Percentiles rank a stretch among this genome's conserved stretches.
Conservation (phyloP, 176 grass and related monocot genomes). For the Oryza brachyantha region DNA sequence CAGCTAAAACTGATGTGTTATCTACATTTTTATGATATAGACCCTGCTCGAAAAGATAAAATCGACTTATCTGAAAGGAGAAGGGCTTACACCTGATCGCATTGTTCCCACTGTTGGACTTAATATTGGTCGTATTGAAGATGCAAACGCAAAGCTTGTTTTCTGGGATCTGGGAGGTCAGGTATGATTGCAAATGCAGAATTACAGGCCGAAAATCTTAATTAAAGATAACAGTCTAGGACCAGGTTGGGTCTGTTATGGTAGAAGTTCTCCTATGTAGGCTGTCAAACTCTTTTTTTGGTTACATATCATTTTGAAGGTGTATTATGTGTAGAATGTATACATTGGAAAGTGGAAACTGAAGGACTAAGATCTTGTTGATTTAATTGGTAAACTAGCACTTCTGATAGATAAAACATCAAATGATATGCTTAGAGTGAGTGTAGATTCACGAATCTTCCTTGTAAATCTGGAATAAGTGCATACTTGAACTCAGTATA, state of each 20-base stretch:
- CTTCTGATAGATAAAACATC: background rate
- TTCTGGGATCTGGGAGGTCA: conserved; percentile 98
- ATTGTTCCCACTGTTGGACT: conserved; percentile 91
- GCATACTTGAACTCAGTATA: background rate
- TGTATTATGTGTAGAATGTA: background rate
- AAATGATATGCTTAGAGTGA: background rate
- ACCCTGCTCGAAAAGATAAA: conserved; percentile 94
- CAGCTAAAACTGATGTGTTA: conserved; percentile 8
- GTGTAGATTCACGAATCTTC: background rate
- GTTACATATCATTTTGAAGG: background rate
- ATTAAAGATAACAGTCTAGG: background rate
- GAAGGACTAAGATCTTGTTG: background rate
- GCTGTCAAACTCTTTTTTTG: background rate
- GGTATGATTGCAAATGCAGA: conserved; percentile 44
- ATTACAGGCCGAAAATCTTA: background rate
- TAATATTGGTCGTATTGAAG: conserved; percentile 88
- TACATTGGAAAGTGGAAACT: background rate
- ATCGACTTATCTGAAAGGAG: conserved; percentile 64
- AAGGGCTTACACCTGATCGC: conserved; percentile 72
- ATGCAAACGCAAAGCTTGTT: conserved; percentile 78
- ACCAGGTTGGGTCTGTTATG: background rate
- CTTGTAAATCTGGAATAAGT: background rate
- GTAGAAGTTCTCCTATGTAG: background rate
- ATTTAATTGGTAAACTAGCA: background rate
- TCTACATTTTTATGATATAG: conserved; percentile 28